These are phyloP conservation scores for Leccinum broughii DNA, from an alignment of 768 basidiomycete genomes.

Conservation along the genomic window DNA sequence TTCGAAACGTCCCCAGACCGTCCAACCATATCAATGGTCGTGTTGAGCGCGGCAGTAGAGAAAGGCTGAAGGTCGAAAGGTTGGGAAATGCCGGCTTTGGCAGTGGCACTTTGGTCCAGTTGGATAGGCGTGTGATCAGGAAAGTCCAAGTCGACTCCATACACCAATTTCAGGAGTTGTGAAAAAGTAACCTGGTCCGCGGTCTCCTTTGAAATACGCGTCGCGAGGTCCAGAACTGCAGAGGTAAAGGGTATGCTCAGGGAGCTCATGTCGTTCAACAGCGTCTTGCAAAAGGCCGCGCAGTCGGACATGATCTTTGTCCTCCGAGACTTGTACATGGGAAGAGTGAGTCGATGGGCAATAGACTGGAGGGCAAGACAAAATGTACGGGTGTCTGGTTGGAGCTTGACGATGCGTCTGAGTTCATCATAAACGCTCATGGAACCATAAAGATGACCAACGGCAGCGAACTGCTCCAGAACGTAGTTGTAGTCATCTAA, in stretches of 20 bases:
- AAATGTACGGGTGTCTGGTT: slow-evolving; percentile 57
- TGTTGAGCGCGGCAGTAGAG: slow-evolving; percentile 69
- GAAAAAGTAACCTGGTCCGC: slow-evolving; percentile 57
- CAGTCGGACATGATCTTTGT: slow-evolving; percentile 42
- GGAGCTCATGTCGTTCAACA: slow-evolving; percentile 60
- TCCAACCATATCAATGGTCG: slow-evolving; percentile 70
- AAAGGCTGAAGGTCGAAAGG: slow-evolving; percentile 43
- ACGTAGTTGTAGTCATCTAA: slow-evolving; percentile 76
- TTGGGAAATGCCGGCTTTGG: slow-evolving; percentile 14
- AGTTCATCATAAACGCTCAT: slow-evolving; percentile 65
- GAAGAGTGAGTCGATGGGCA: slow-evolving; percentile 64
- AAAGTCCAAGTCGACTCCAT: slow-evolving; percentile 74
- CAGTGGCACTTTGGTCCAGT: slow-evolving; percentile 8
- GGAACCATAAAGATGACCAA: slow-evolving; percentile 66
- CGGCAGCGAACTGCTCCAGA: slow-evolving; percentile 71
- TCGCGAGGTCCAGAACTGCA: slow-evolving; percentile 61
- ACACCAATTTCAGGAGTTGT: slow-evolving; percentile 61
- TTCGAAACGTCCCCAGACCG: slow-evolving; percentile 58
- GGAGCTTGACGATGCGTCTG: slow-evolving; percentile 37
- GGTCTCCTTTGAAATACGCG: slow-evolving; percentile 67
- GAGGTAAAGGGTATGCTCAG: slow-evolving; percentile 51
- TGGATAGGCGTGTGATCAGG: slow-evolving; percentile 62
- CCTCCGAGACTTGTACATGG: slow-evolving; percentile 43
- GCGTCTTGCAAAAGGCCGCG: slow-evolving; percentile 45
- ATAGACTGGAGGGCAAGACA: slow-evolving; percentile 68